Evolutionary conservation across 2,329 filamentous ascomycete species (phyloP), one percentile per base, ranked within the genome.

Genomic region (Scedosporium apiospermum): DNA sequence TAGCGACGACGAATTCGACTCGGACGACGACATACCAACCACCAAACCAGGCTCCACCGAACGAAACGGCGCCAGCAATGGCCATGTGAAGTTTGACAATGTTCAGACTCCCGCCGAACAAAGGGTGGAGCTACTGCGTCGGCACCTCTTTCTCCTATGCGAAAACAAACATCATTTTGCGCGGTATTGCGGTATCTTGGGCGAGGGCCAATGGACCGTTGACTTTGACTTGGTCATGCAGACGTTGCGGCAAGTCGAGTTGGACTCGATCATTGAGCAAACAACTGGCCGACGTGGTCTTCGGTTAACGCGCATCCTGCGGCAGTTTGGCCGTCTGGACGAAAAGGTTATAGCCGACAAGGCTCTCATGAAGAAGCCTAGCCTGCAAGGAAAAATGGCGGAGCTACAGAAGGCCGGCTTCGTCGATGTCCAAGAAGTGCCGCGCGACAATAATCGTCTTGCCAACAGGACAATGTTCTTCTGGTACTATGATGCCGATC

Each of bases 361-460:
- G 63, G 90, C 89, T 61, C 83, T 99, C 65, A 88, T 97, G 79
- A 88, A 89, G 63, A 90, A 93, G 69, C 87, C 88, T 63, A 91
- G 96, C 61, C 85, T 98, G 26, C 90, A 95, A 57, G 86, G 88
- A 63, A 89, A 92, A 65, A 88, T 98, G 74, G 88, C 90, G 14
- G 86, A 88, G 65, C 90, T 99, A 82, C 90, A 96, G 68, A 87
- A 91, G 72, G 86, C 87, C 18, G 93, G 95, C 1, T 88, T 95
- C 65, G 86, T 96, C 12, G 91, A 98, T 67, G 85, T 96, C 5
- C 95, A 99, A 73, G 95, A 99, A 76, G 88, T 99, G 0, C 95
- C 95, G 0, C 90, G 90, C 67, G 93, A 98, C 69, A 88, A 88
- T 66, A 88, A 87, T 65, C 88, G 92, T 41, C 84, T 89, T 68